A percentile compares a stretch with the other conserved stretches of the same genome.
Conservation (phyloP, 208 protist species). For the Leishmania gerbilli region DNA sequence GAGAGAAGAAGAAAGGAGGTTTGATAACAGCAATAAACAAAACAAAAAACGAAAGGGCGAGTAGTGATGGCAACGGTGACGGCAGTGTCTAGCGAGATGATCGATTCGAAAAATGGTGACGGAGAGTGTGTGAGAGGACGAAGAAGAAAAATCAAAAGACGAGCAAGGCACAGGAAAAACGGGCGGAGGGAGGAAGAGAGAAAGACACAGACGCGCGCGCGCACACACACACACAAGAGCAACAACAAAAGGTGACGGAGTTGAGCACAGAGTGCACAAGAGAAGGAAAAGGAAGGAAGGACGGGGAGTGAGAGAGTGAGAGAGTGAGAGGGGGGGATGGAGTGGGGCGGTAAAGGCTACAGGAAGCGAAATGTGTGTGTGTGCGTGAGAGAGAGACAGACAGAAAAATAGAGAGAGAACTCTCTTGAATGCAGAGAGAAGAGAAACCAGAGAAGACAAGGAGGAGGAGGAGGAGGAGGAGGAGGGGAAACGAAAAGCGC, state of each 20-base stretch:
- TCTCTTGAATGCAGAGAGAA: not conserved
- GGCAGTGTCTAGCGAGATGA: not conserved
- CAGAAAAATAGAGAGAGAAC: not conserved
- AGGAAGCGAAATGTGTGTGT: not conserved
- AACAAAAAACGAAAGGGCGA: not conserved
- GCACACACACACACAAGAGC: not conserved
- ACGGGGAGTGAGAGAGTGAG: not conserved
- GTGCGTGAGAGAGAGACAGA: not conserved
- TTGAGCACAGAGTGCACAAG: not conserved
- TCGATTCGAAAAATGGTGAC: not conserved
- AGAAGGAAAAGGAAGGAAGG: not conserved
- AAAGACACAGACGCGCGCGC: not conserved
- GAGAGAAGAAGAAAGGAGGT: not conserved
- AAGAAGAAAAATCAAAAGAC: not conserved
- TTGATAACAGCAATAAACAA: not conserved
- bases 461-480: not conserved
- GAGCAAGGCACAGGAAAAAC: not conserved
- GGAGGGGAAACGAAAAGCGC: not conserved
- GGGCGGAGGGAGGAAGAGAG: not conserved
- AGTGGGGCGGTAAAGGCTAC: not conserved
- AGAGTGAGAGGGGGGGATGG: not conserved
- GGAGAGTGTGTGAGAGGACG: not conserved
- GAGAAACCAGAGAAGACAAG: not conserved
- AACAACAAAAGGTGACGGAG: not conserved
- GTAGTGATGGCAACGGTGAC: not conserved